phyloP scores from a whole-genome alignment of 805 yeast genomes.

The Candida pini region DNA sequence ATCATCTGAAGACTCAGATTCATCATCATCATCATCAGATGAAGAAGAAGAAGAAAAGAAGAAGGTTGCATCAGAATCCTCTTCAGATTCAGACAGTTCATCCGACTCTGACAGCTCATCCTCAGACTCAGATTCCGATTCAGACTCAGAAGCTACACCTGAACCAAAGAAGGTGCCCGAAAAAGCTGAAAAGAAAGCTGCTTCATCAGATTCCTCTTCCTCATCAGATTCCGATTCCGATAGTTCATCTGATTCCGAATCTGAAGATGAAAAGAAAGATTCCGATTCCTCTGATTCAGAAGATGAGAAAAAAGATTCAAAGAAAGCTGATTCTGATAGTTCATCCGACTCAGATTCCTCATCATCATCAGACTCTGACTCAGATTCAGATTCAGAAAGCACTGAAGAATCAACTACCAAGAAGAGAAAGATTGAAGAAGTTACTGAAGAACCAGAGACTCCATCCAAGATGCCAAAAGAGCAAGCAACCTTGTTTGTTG shows the following conservation, averaged over 20 bases:
- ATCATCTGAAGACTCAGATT: slow-evolving; percentile 14
- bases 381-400: slow-evolving; percentile 13
- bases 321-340: slow-evolving; percentile 19
- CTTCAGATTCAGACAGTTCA: slow-evolving; percentile 4
- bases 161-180: slow-evolving; percentile 19
- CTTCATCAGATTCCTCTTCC: slow-evolving; percentile 14
- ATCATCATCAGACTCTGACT: slow-evolving; percentile 16
- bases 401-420: slow-evolving; percentile 10
- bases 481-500: slow-evolving; percentile 90
- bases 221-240: slow-evolving; percentile 20
- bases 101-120: slow-evolving; percentile 21
- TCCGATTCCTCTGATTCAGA: slow-evolving; percentile 11
- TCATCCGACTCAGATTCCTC: slow-evolving; percentile 13
- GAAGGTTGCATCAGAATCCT: slow-evolving; percentile 17
- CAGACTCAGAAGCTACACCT: slow-evolving; percentile 8
- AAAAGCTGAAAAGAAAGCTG: slow-evolving; percentile 17
- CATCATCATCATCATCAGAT: slow-evolving; percentile 15
- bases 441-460: slow-evolving; percentile 34
- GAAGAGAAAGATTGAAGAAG: slow-evolving; percentile 39
- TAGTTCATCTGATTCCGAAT: slow-evolving; percentile 6
- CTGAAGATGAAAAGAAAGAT: slow-evolving; percentile 1
- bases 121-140: slow-evolving; percentile 21
- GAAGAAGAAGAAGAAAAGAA: slow-evolving; percentile 18
- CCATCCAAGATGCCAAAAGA: slow-evolving; percentile 54
- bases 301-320: slow-evolving; percentile 9